Conservation (phyloP, 768 basidiomycete species). For the Daedalea quercina region DNA sequence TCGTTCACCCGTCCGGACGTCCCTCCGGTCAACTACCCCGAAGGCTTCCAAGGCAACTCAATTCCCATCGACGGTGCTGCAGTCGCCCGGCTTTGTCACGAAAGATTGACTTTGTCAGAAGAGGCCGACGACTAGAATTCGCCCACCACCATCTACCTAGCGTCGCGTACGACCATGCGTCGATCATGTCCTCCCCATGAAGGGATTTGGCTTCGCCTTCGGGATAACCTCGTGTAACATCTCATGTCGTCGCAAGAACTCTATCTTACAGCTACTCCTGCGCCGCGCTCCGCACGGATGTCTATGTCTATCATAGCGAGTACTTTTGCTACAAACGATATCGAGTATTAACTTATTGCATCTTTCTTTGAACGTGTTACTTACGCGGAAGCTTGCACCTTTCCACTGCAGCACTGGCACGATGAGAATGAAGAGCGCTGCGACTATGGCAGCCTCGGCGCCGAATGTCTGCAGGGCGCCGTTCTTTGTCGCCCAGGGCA, state of each 20-base stretch:
- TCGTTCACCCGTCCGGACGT: conserved; percentile 69
- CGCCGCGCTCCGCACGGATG: background rate
- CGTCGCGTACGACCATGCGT: too few species aligned
- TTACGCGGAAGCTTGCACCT: background rate
- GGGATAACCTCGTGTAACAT: background rate
- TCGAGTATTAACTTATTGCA: background rate
- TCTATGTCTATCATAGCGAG: background rate
- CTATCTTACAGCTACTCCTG: background rate
- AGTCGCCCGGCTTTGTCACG: conserved; percentile 54
- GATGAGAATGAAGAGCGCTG: conserved; percentile 42
- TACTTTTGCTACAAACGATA: background rate
- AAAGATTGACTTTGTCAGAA: conserved; percentile 48
- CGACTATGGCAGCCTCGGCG: conserved; percentile 54
- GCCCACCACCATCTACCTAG: too few species aligned
- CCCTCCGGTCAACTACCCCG: conserved; percentile 66
- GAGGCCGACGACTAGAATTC: conserved; percentile 56
- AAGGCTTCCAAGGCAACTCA: conserved; percentile 82
- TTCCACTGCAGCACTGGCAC: conserved; percentile 40
- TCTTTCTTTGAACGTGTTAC: background rate
- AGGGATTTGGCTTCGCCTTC: background rate
- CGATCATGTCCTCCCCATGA: background rate
- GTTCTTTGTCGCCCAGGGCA: conserved; percentile 54
- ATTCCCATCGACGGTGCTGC: conserved; percentile 76
- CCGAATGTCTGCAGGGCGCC: conserved; percentile 60
- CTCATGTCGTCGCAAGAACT: background rate